phyloP scores from a whole-genome alignment of 192 early-diverging fungal species.

The Coemansia sp. region DNA sequence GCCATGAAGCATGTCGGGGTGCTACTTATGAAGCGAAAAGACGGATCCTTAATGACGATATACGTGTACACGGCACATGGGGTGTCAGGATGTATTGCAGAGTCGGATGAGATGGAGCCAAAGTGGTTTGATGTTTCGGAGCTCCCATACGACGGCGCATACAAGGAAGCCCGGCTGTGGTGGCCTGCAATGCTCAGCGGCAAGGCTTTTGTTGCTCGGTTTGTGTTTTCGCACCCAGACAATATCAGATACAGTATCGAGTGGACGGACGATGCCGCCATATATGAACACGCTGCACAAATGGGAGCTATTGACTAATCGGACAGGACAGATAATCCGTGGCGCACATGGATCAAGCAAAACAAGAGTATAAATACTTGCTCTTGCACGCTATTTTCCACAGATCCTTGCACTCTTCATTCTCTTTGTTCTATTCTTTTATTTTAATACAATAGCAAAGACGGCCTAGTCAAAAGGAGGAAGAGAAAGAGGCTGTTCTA shows the following conservation, averaged over 20 bases:
- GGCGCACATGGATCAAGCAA: no score
- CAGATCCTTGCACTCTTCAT: no score
- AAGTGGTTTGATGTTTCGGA: slow-evolving; percentile 61
- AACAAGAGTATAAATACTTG: no score
- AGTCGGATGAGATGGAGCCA: slow-evolving; percentile 78
- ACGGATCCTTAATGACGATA: slow-evolving; percentile 54
- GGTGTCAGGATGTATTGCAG: slow-evolving; percentile 55
- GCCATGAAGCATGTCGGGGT: slow-evolving; percentile 56
- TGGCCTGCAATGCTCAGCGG: slow-evolving; percentile 41
- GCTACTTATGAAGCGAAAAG: slow-evolving; percentile 60
- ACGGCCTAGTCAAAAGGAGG: no score
- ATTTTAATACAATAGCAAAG: no score
- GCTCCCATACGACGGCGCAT: slow-evolving; percentile 65
- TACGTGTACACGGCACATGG: slow-evolving; percentile 59
- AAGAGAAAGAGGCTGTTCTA: no score
- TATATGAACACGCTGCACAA: not conserved
- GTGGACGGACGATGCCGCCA: not conserved
- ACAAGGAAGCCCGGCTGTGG: slow-evolving; percentile 39
- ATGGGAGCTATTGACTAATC: not conserved
- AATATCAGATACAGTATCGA: slow-evolving; percentile 18
- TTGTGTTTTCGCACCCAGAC: slow-evolving; percentile 23
- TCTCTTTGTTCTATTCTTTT: no score
- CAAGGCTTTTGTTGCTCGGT: slow-evolving; percentile 25
- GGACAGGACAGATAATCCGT: no score
- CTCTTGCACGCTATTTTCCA: no score